phyloP scores from a whole-genome alignment of 2,329 filamentous ascomycete species.

The Penicillium sp. region DNA sequence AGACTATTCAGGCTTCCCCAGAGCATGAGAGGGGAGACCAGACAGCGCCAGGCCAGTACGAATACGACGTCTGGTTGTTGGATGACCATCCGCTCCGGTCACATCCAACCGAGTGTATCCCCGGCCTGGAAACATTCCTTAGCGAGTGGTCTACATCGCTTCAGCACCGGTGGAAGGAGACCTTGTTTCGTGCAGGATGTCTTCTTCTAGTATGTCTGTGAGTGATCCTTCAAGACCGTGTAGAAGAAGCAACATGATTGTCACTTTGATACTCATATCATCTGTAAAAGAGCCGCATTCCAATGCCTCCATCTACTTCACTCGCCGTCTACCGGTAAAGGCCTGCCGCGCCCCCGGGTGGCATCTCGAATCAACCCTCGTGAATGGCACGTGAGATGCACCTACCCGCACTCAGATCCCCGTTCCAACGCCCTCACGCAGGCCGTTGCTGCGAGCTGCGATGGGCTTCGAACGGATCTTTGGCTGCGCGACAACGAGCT shows the following conservation, averaged over 20 bases:
- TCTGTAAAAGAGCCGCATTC: slow-evolving; percentile 19
- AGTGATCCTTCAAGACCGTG: slow-evolving; percentile 8
- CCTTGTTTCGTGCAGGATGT: slow-evolving; percentile 28
- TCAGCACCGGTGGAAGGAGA: slow-evolving; percentile 28
- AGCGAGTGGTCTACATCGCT: slow-evolving; percentile 20
- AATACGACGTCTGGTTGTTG: slow-evolving; percentile 34
- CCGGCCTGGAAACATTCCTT: slow-evolving; percentile 29
- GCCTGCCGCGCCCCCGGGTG: slow-evolving; percentile 15
- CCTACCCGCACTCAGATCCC: slow-evolving; percentile 26
- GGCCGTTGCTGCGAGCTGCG: slow-evolving; percentile 31
- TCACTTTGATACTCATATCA: not conserved
- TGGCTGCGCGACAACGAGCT: slow-evolving; percentile 32
- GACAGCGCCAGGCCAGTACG: slow-evolving; percentile 12
- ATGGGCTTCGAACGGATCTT: slow-evolving; percentile 32
- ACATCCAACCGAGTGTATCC: slow-evolving; percentile 37
- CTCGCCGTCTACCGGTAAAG: not conserved
- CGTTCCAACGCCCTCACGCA: slow-evolving; percentile 27
- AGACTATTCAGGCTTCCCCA: slow-evolving; percentile 1
- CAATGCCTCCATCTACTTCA: slow-evolving; percentile 16
- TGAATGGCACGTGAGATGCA: slow-evolving; percentile 25
- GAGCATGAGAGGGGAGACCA: slow-evolving; percentile 16
- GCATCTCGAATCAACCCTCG: slow-evolving; percentile 17
- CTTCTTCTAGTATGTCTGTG: slow-evolving; percentile 32
- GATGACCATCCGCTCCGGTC: slow-evolving; percentile 43
- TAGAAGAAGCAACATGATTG: too few relatives aligned